These are phyloP conservation scores for Cenchrus purpureus DNA, from an alignment of 176 grass and related monocot species.

Conservation along the genomic window DNA sequence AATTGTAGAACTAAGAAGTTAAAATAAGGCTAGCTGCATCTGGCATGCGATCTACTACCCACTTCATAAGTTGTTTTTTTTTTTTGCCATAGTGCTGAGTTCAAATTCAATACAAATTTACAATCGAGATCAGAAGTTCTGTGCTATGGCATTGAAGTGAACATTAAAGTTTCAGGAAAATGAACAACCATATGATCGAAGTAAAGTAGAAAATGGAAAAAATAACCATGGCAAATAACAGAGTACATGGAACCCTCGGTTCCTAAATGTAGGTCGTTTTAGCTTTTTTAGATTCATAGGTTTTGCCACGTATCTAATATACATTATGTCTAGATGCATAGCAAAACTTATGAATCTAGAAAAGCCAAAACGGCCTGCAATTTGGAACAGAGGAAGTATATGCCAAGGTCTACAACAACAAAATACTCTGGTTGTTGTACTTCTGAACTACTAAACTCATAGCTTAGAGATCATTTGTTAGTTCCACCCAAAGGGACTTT, in stretches of 20 bases:
- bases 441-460: not conserved
- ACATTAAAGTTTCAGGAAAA: not conserved
- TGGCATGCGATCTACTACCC: not conserved
- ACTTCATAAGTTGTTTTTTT: not conserved
- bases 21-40: not conserved
- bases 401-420: not conserved
- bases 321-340: too few relatives aligned
- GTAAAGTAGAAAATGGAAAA: not conserved
- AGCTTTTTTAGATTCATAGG: too few relatives aligned
- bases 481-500: not conserved
- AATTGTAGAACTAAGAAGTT: not conserved
- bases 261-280: too few relatives aligned
- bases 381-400: not conserved
- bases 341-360: too few relatives aligned
- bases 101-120: slow-evolving; percentile 5
- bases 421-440: not conserved
- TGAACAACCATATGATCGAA: slow-evolving; percentile 16
- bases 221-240: not conserved
- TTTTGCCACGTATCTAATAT: too few relatives aligned
- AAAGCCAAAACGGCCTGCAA: too few relatives aligned
- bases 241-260: not conserved
- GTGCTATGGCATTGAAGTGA: not conserved
- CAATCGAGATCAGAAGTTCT: not conserved
- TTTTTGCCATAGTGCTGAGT: not conserved
- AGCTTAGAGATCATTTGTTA: not conserved